A percentile compares a stretch with the other conserved stretches of the same genome.
phyloP scores from a whole-genome alignment of 345 rosid genomes.

The Geranium rotundifolium region DNA sequence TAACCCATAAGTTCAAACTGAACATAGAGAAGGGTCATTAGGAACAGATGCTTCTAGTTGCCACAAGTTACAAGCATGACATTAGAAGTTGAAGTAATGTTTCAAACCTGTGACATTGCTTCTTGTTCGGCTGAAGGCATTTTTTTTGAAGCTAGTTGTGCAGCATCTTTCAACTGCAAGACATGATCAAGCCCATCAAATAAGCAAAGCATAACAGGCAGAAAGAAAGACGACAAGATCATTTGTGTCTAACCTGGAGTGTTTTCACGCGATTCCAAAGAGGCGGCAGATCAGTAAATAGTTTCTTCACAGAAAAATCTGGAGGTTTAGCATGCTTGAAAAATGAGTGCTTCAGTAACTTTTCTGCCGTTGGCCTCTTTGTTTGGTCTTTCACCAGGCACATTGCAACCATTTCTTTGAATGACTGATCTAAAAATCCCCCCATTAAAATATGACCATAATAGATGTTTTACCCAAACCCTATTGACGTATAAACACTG shows the following conservation, averaged over 20 bases:
- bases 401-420: constrained; percentile 99
- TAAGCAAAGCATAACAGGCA: neutral
- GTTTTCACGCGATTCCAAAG: constrained; percentile 94
- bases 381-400: constrained; percentile 99
- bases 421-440: constrained; percentile 91
- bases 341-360: constrained; percentile 76
- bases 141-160: constrained; percentile 79
- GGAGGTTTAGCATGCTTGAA: constrained; percentile 90
- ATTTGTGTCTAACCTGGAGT: constrained; percentile 50
- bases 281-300: constrained; percentile 74
- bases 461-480: neutral
- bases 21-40: neutral
- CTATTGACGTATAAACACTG: constrained; percentile 48
- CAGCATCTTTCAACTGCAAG: constrained; percentile 85
- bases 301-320: constrained; percentile 63
- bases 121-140: constrained; percentile 98
- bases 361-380: constrained; percentile 96
- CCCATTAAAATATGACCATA: constrained; percentile 48
- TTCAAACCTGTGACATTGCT: constrained; percentile 76
- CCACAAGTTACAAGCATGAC: neutral
- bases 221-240: constrained; percentile 9
- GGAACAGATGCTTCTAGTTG: neutral
- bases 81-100: too few relatives aligned
- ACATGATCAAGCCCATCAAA: constrained; percentile 16
- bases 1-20: neutral